A percentile compares a stretch with the other conserved stretches of the same genome.
Conservation (phyloP, 202 grass and related monocot species). For the Hordeum pubiflorum region DNA sequence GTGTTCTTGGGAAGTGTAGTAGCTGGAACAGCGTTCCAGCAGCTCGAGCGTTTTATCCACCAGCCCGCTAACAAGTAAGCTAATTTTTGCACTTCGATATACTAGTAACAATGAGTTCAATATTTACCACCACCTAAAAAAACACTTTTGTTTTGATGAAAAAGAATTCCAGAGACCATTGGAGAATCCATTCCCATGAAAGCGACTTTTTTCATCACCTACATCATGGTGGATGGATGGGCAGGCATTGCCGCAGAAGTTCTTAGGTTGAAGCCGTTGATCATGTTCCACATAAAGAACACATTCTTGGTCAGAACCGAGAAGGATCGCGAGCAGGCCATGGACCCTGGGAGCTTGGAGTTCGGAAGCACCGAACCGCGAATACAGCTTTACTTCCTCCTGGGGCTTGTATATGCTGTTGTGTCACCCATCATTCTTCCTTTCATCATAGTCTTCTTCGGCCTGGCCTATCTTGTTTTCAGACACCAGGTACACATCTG, state of each 20-base stretch:
- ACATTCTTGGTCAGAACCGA: conserved; percentile 89
- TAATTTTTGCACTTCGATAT: neutral
- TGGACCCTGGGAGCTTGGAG: conserved; percentile 83
- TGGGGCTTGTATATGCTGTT: conserved; percentile 81
- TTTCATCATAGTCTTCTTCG: conserved; percentile 82
- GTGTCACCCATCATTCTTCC: conserved; percentile 86
- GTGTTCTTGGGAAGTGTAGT: conserved; percentile 90
- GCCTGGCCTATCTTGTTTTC: conserved; percentile 77
- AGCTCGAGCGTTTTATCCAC: conserved; percentile 74
- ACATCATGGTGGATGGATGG: conserved; percentile 94
- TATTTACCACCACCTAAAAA: neutral
- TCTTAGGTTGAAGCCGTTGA: conserved; percentile 69
- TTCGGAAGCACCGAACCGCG: conserved; percentile 66
- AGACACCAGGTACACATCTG: conserved; percentile 65
- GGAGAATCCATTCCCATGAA: conserved; percentile 91
- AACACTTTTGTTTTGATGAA: neutral
- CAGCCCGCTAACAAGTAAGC: conserved; percentile 69
- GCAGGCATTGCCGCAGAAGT: conserved; percentile 80
- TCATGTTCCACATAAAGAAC: conserved; percentile 84
- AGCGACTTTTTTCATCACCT: conserved; percentile 90
- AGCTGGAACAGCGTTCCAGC: conserved; percentile 87
- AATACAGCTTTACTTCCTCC: conserved; percentile 87
- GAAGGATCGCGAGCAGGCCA: conserved; percentile 66
- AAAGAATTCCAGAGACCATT: conserved; percentile 78
- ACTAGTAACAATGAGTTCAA: neutral